phyloP scores from a whole-genome alignment of 2,329 filamentous ascomycete genomes.

The Hymenoscyphus linearis region DNA sequence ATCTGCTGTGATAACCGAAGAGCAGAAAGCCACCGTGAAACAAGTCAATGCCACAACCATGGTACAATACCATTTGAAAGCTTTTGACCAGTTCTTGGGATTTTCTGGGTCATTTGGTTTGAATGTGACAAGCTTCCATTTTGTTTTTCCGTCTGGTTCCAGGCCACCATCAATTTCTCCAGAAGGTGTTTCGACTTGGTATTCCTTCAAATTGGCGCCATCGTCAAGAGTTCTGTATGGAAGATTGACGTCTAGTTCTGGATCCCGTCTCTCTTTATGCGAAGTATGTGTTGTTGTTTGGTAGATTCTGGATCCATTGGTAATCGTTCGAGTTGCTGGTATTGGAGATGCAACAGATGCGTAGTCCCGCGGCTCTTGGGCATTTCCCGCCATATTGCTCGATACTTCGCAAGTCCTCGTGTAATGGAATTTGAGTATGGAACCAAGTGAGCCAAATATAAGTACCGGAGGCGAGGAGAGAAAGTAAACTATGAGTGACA shows the following conservation, averaged over 20 bases:
- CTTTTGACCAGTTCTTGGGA: slow-evolving; percentile 80
- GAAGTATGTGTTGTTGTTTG: slow-evolving; percentile 16
- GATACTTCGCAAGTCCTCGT: neutral
- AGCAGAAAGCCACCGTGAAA: slow-evolving; percentile 60
- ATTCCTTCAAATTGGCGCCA: slow-evolving; percentile 60
- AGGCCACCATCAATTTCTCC: slow-evolving; percentile 50
- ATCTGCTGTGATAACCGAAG: slow-evolving; percentile 73
- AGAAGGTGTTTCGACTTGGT: slow-evolving; percentile 52
- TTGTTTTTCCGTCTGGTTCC: slow-evolving; percentile 21
- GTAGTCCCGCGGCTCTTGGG: slow-evolving; percentile 6
- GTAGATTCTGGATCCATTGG: slow-evolving; percentile 12
- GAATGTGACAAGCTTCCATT: slow-evolving; percentile 65
- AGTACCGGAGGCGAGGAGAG: neutral
- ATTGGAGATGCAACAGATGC: slow-evolving; percentile 2
- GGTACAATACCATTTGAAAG: slow-evolving; percentile 76
- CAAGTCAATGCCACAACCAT: slow-evolving; percentile 76
- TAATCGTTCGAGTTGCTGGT: slow-evolving; percentile 11
- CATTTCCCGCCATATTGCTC: slow-evolving; percentile 3
- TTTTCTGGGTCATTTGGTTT: slow-evolving; percentile 67
- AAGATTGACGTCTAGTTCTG: slow-evolving; percentile 46
- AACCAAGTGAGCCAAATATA: neutral
- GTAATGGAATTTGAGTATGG: neutral
- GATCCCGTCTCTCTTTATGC: slow-evolving; percentile 27
- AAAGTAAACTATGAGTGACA: neutral
- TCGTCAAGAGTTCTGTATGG: slow-evolving; percentile 60